phyloP scores from a whole-genome alignment of 371 early-diverging fungal genomes.

The Apophysomyces sp. region DNA sequence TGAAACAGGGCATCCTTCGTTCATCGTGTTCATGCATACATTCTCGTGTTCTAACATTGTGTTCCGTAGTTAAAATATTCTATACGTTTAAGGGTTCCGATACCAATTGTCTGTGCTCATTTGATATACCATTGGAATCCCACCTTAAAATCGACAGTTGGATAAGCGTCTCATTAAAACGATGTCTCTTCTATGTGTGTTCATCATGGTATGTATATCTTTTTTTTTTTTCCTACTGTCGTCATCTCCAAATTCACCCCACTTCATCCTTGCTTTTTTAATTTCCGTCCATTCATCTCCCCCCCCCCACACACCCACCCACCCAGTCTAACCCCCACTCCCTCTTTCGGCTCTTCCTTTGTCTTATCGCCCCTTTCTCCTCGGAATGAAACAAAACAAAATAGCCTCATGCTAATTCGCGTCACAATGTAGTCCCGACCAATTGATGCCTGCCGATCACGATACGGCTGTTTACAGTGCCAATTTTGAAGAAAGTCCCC shows the following conservation, averaged over 20 bases:
- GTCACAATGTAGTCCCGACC: constrained; percentile 28
- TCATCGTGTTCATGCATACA: constrained; percentile 2
- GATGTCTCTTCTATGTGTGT: constrained; percentile 30
- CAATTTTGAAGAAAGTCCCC: constrained; percentile 35
- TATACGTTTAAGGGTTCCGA: constrained; percentile 38
- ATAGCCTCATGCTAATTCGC: not conserved
- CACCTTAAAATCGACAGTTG: constrained; percentile 20
- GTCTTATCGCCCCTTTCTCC: not conserved
- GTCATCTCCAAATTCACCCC: not conserved
- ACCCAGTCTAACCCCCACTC: not conserved
- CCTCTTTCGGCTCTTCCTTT: not conserved
- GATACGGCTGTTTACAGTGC: constrained; percentile 39
- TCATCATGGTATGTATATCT: constrained; percentile 30
- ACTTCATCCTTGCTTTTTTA: not conserved
- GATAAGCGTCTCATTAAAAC: constrained; percentile 26
- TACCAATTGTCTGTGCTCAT: constrained; percentile 33
- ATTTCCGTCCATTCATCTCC: constrained; percentile 4
- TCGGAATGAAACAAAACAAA: constrained; percentile 1
- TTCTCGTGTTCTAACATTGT: not conserved
- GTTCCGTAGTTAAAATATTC: constrained; percentile 30
- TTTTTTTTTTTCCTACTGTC: not conserved
- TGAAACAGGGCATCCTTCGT: not conserved
- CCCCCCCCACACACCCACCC: not conserved
- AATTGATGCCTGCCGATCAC: constrained; percentile 22
- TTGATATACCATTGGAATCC: constrained; percentile 19